Conservation (phyloP, 164 flowering plant genomes). For the Akebia trifoliata region DNA sequence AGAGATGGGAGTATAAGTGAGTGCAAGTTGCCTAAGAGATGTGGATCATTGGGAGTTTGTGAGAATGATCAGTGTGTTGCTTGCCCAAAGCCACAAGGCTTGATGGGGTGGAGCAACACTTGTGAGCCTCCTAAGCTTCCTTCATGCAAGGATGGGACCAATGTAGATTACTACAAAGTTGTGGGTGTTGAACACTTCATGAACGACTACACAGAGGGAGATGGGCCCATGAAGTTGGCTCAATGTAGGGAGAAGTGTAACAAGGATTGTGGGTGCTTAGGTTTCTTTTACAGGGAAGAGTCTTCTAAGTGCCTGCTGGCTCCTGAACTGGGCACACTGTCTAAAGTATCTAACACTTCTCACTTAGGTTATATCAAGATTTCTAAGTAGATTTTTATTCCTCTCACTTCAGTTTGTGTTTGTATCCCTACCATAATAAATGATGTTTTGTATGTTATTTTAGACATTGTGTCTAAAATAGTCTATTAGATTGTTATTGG, state of each 20-base stretch:
- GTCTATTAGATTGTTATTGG: too few species aligned
- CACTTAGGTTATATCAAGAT: slow-evolving; percentile 35
- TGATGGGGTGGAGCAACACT: slow-evolving; percentile 27
- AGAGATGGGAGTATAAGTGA: slow-evolving; percentile 19
- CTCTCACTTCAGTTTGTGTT: too few species aligned
- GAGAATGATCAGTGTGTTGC: slow-evolving; percentile 32
- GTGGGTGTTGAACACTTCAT: slow-evolving; percentile 41
- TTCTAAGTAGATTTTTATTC: slow-evolving; percentile 13
- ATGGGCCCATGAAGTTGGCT: slow-evolving; percentile 21
- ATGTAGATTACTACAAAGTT: not conserved
- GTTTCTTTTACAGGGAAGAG: slow-evolving; percentile 33
- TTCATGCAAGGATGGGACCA: slow-evolving; percentile 17
- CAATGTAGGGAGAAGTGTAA: slow-evolving; percentile 33
- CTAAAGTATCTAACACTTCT: slow-evolving; percentile 21
- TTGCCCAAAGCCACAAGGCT: slow-evolving; percentile 31
- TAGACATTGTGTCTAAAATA: too few species aligned
- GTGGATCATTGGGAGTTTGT: slow-evolving; percentile 32
- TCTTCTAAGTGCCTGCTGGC: slow-evolving; percentile 34
- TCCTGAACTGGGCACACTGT: slow-evolving; percentile 28
- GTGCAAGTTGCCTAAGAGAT: slow-evolving; percentile 18
- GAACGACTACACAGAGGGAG: slow-evolving; percentile 21
- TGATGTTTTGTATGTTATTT: too few species aligned
- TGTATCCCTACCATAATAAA: too few species aligned
- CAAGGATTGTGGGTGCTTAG: slow-evolving; percentile 44
- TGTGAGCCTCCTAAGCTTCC: slow-evolving; percentile 24